Conservation (phyloP, 805 yeast species). For the Candida pini region DNA sequence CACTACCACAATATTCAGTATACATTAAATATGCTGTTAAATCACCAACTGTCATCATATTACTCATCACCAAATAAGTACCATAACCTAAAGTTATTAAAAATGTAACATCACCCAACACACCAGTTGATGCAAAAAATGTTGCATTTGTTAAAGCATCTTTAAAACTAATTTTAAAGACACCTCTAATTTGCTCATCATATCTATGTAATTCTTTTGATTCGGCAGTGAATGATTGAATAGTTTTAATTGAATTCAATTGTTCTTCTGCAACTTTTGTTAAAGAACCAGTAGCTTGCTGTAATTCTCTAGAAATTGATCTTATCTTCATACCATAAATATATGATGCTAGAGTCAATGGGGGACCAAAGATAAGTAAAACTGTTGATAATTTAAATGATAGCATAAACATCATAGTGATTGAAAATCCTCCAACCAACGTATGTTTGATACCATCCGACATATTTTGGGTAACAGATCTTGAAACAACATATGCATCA, state of each 20-base stretch:
- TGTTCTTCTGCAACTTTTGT: constrained; percentile 93
- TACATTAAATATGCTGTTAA: constrained; percentile 91
- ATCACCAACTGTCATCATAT: constrained; percentile 80
- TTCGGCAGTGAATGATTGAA: constrained; percentile 90
- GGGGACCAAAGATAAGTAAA: constrained; percentile 78
- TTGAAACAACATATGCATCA: constrained; percentile 85
- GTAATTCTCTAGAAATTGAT: constrained; percentile 67
- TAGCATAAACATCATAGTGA: constrained; percentile 86
- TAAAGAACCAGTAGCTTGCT: constrained; percentile 78
- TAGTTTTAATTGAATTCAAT: constrained; percentile 75
- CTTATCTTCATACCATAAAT: constrained; percentile 80
- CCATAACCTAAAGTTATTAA: constrained; percentile 75
- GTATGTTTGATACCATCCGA: constrained; percentile 86
- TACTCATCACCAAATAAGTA: constrained; percentile 67
- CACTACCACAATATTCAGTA: constrained; percentile 89
- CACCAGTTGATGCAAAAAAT: constrained; percentile 74
- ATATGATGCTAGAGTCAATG: constrained; percentile 73
- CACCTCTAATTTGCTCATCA: constrained; percentile 61
- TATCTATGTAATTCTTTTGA: constrained; percentile 69
- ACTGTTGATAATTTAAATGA: constrained; percentile 74
- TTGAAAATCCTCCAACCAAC: constrained; percentile 75
- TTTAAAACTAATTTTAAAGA: constrained; percentile 64
- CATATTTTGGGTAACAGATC: constrained; percentile 80
- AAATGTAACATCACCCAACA: constrained; percentile 77
- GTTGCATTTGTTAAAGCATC: constrained; percentile 81